These are phyloP conservation scores for Tricholoma saponaceum DNA, from an alignment of 768 basidiomycete genomes.

Conservation along the genomic window DNA sequence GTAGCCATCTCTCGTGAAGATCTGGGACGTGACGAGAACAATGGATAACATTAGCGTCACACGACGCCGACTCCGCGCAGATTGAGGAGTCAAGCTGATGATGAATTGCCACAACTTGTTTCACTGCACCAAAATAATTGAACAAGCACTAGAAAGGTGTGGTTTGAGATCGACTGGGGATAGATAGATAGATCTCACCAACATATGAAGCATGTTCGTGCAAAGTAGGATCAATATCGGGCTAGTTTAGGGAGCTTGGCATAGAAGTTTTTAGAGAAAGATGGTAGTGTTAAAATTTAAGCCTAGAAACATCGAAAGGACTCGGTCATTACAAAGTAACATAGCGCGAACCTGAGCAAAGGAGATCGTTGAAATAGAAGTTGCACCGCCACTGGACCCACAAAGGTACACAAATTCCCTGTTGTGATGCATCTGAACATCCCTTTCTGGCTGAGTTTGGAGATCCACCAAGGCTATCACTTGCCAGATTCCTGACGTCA, in stretches of 20 bases:
- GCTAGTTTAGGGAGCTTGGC: neutral
- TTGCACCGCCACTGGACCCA: slow-evolving; percentile 40
- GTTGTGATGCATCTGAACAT: slow-evolving; percentile 4
- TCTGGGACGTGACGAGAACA: slow-evolving; percentile 13
- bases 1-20: neutral
- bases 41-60: slow-evolving; percentile 9
- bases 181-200: neutral
- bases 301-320: neutral
- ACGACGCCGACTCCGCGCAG: neutral
- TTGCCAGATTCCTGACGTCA: slow-evolving; percentile 1
- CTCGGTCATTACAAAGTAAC: neutral
- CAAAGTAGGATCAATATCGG: neutral
- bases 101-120: neutral
- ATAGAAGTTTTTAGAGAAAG: neutral
- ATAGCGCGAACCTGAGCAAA: neutral
- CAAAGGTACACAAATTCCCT: slow-evolving; percentile 34
- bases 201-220: neutral
- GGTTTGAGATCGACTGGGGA: neutral
- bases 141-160: neutral
- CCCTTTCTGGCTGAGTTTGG: slow-evolving; percentile 10
- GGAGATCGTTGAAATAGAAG: slow-evolving; percentile 14
- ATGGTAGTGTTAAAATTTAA: neutral
- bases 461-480: slow-evolving; percentile 8
- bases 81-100: slow-evolving; percentile 1
- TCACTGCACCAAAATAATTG: neutral